Base-by-base conservation (phyloP, 805 yeast genomes). In the Blastobotrys robertii region DNA sequence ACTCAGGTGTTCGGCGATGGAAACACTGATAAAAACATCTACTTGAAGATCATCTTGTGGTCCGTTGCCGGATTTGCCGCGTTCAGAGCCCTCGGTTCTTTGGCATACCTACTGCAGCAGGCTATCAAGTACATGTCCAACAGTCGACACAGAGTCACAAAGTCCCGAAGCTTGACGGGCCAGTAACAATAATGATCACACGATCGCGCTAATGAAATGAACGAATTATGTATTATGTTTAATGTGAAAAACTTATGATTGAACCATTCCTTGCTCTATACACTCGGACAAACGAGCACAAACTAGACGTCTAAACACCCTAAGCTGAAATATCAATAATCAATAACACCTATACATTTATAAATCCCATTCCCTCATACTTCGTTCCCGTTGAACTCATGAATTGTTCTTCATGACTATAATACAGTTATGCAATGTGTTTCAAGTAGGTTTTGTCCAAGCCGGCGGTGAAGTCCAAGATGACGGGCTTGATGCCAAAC, bases 1-100 rank as follows among this genome's bases (percentile, higher is more conserved):
- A 75, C 88, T 11, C 94, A 90, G 62, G 81, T 87, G 13, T 88
- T 80, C 56, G 67, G 72, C 6, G 74, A 88, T 2, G 79, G 78
- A 41, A 74, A 82, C 34, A 74, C 80, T 19, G 66, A 69, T 37
- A 69, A 76, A 14, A 88, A 92, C 67, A 74, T 74, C 43, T 92
- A 92, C 59, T 67, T 90, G 54, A 79, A 81, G 22, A 79, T 86
- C 57, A 84, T 92, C 53, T 68, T 92, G 47, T 88, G 97, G 97
- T 73, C 90, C 8, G 97, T 90, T 44, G 95, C 96, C 1, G 79
- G 74, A 0, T 70, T 92, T 53, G 82, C 97, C 0, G 65, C 77
- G 4, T 74, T 87, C 62, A 76, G 97, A 64, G 95, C 88, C 1
- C 43, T 73, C 25, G 98, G 97, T 1, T 84, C 97, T 0, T 54